Conservation (phyloP, 2,329 filamentous ascomycete species). For the Aspergillus jensenii region DNA sequence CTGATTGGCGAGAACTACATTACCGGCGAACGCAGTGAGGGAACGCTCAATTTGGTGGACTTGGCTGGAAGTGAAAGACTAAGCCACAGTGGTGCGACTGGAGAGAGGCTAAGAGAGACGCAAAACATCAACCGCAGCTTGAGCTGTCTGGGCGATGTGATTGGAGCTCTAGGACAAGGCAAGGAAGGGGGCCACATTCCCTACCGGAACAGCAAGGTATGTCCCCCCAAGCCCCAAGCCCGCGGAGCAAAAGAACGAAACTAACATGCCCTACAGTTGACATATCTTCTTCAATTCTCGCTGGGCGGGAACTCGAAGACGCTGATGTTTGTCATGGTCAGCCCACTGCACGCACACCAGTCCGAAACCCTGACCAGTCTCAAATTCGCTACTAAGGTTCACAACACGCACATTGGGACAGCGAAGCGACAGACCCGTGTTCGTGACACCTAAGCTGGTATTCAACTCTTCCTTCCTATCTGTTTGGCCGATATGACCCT, state of each 20-base stretch:
- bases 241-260: not conserved
- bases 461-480: conserved; percentile 9
- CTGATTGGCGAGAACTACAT: conserved; percentile 66
- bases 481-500: conserved; percentile 27
- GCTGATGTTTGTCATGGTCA: conserved; percentile 99
- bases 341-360: conserved; percentile 83
- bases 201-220: conserved; percentile 89
- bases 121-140: conserved; percentile 97
- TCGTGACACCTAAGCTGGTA: conserved; percentile 33
- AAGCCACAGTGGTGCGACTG: conserved; percentile 81
- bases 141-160: conserved; percentile 89
- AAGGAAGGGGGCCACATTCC: conserved; percentile 78
- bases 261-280: conserved; percentile 58
- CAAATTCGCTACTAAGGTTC: conserved; percentile 90
- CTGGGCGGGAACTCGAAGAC: conserved; percentile 95
- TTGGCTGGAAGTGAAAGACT: conserved; percentile 89
- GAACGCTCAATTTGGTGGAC: conserved; percentile 93
- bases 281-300: conserved; percentile 91
- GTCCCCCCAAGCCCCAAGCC: conserved; percentile 13
- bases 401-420: conserved; percentile 86
- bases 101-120: conserved; percentile 86
- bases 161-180: conserved; percentile 83
- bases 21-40: conserved; percentile 82
- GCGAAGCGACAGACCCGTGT: conserved; percentile 56
- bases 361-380: conserved; percentile 92